phyloP scores from a whole-genome alignment of 257 asterid genomes.

The Plectranthus barbatus region DNA sequence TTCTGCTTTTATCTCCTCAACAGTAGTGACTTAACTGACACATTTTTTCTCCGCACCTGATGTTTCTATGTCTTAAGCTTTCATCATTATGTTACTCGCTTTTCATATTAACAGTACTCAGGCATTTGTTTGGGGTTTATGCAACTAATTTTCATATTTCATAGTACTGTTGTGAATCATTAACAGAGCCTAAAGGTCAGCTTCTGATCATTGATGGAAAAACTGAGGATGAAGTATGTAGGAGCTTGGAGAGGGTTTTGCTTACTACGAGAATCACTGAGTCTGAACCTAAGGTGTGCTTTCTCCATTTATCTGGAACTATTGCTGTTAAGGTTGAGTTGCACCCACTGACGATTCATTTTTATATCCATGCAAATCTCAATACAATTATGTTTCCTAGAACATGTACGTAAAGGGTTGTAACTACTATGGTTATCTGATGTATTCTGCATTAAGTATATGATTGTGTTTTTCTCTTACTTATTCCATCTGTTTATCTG shows the following conservation, averaged over 20 bases:
- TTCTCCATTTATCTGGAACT: neutral
- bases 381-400: neutral
- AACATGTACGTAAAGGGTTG: neutral
- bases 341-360: neutral
- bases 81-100: neutral
- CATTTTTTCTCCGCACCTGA: neutral
- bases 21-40: neutral
- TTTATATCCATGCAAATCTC: neutral
- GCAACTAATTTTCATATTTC: slow-evolving; percentile 13
- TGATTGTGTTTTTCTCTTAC: neutral
- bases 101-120: neutral
- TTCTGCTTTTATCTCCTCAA: neutral
- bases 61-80: neutral
- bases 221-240: slow-evolving; percentile 85
- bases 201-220: slow-evolving; percentile 86
- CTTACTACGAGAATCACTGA: slow-evolving; percentile 89
- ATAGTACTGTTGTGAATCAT: slow-evolving; percentile 17
- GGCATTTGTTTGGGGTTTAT: neutral
- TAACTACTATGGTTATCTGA: neutral
- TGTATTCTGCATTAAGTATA: neutral
- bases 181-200: slow-evolving; percentile 97
- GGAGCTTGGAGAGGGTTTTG: slow-evolving; percentile 89
- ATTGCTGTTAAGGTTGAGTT: neutral
- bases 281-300: slow-evolving; percentile 79
- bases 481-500: neutral